phyloP scores from a whole-genome alignment of 768 basidiomycete species.

The Pleurotus citrinopileatus region DNA sequence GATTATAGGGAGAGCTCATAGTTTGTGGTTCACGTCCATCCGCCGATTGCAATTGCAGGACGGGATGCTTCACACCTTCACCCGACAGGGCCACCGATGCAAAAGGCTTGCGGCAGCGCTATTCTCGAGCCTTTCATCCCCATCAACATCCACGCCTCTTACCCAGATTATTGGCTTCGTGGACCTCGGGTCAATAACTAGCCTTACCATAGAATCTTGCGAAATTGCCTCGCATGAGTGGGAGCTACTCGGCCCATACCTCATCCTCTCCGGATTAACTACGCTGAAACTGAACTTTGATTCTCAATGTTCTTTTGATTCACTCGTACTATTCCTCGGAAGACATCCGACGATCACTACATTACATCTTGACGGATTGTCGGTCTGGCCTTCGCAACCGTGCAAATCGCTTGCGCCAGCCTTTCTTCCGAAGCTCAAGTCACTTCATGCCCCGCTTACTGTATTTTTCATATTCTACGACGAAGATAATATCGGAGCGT shows the following conservation, averaged over 20 bases:
- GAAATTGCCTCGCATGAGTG: background rate
- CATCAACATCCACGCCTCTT: background rate
- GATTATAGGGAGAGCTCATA: background rate
- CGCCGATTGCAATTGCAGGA: too few species aligned
- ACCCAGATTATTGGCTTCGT: background rate
- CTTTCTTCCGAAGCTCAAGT: background rate
- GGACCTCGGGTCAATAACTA: background rate
- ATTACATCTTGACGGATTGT: background rate
- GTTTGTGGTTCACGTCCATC: too few species aligned
- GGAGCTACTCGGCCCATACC: background rate
- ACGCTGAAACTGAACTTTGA: too few species aligned
- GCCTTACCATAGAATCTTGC: background rate
- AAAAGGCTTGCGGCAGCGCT: background rate
- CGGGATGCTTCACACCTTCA: background rate
- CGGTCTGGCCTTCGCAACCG: background rate
- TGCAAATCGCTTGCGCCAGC: background rate
- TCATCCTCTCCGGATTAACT: background rate
- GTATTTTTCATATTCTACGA: background rate
- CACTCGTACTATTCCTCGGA: background rate
- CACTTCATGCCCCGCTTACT: background rate
- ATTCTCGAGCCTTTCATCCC: background rate
- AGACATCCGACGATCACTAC: background rate
- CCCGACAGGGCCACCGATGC: background rate
- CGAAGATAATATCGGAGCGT: too few species aligned
- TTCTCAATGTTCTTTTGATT: too few species aligned